phyloP scores from a whole-genome alignment of 2,329 filamentous ascomycete genomes.

The Aspergillus fructus region DNA sequence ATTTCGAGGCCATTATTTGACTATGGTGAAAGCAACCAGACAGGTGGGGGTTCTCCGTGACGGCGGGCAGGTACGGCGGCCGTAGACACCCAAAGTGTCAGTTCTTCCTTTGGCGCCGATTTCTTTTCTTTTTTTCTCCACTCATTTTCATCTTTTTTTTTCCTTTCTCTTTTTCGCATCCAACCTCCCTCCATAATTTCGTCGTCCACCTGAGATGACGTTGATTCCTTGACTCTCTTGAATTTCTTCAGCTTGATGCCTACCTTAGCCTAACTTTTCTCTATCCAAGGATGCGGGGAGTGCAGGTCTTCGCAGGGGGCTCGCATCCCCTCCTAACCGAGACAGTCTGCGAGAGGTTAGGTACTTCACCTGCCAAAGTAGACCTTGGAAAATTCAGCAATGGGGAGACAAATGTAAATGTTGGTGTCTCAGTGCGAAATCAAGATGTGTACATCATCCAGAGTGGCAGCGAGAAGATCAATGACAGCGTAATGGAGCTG shows the following conservation, averaged over 20 bases:
- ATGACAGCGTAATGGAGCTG: constrained; percentile 98
- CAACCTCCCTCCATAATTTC: neutral
- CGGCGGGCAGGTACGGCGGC: neutral
- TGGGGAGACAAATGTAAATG: constrained; percentile 68
- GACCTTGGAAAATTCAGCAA: constrained; percentile 67
- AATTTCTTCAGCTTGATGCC: constrained; percentile 10
- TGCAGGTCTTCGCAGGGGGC: constrained; percentile 66
- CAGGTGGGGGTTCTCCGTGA: neutral
- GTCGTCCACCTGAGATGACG: constrained; percentile 16
- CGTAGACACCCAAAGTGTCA: constrained; percentile 14
- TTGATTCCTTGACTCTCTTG: neutral
- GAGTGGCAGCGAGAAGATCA: constrained; percentile 92
- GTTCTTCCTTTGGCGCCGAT: neutral
- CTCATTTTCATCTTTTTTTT: constrained; percentile 14
- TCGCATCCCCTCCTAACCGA: constrained; percentile 65
- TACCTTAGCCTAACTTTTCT: constrained; percentile 15
- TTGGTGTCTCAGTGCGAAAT: constrained; percentile 75
- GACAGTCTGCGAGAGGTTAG: constrained; percentile 65
- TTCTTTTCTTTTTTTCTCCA: constrained; percentile 16
- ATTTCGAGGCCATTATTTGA: constrained; percentile 52
- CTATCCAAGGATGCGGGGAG: constrained; percentile 57
- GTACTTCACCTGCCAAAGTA: constrained; percentile 59
- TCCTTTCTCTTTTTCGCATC: constrained; percentile 14
- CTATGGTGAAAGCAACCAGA: neutral
- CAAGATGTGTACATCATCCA: constrained; percentile 99